Percentiles rank a stretch among this genome's conserved stretches.
These are phyloP conservation scores for Colletotrichum tanaceti DNA, from an alignment of 2,329 filamentous ascomycete species.

Conservation along the genomic window DNA sequence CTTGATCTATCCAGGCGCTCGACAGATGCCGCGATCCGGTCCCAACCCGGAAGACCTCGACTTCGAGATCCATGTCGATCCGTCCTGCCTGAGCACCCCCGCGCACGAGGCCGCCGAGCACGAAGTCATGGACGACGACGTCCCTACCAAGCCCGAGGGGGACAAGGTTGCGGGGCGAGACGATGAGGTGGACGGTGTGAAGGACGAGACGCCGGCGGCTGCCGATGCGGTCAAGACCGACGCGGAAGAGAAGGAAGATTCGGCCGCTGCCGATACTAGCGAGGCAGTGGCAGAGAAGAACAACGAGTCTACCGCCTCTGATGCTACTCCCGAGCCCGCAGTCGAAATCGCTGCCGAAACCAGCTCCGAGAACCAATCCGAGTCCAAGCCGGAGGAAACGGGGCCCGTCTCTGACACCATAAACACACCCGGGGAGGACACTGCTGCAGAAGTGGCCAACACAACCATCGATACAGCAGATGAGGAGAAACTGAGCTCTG, in stretches of 20 bases:
- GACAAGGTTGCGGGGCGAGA: constrained; percentile 41
- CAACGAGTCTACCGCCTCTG: not conserved
- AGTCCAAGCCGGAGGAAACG: not conserved
- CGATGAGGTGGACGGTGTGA: constrained; percentile 5
- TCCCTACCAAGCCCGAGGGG: constrained; percentile 39
- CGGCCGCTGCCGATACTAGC: not conserved
- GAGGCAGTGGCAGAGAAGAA: not conserved
- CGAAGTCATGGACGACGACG: constrained; percentile 41
- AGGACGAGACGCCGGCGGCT: not conserved
- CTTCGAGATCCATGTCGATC: constrained; percentile 62
- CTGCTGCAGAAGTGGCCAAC: not conserved
- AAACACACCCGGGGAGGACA: not conserved
- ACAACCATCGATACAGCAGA: not conserved
- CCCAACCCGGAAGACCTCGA: constrained; percentile 51
- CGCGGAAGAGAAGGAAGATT: not conserved
- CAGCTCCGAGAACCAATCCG: not conserved
- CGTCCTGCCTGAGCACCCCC: constrained; percentile 55
- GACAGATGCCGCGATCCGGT: constrained; percentile 34
- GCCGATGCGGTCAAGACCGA: not conserved
- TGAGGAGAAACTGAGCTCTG: not conserved
- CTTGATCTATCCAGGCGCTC: not conserved
- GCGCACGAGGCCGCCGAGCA: constrained; percentile 51
- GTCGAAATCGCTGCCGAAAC: not conserved
- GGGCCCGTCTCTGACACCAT: not conserved
- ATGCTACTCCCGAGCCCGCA: not conserved